Evolutionary conservation across 257 asterid genomes (phyloP), one percentile per base, ranked within the genome.

Genomic region (Solanum tarapatanum): DNA sequence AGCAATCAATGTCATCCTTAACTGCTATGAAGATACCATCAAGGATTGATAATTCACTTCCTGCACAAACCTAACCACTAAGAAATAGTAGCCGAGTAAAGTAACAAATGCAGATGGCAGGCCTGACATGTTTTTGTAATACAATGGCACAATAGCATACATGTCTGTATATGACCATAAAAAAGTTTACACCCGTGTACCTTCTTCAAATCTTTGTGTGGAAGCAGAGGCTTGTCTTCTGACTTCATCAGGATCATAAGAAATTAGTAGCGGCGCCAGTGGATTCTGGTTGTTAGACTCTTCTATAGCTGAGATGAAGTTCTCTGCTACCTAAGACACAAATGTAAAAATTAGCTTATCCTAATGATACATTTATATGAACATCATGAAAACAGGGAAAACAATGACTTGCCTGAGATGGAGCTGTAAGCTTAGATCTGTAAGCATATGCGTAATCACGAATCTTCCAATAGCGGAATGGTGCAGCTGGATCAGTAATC

Each of bases 381-480:
- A 19, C 58, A 64, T 83, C 82, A 76, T 37, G 48, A 80, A 33
- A 66, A n/a, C 84, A 91, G 37, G 70, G 32, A 33, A 86, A 77
- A 77, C 66, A 84, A 88, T 84, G 84, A 89, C 98, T 93, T 89
- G 94, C 99, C 17, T 91, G 88, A 77, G 99, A 93, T 26, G 99
- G 99, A 85, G 95, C 93, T 58, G 95, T 92, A 85, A 95, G 97
- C 88, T 93, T 95, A 24, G 96, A 91, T 90, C 95, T 94, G 92
- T 96, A 97, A 87, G 99, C 99, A 89, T 92, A 92, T 88, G 99
- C 99, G 90, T 95, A 95, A 90, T 95, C 99, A 86, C 98, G 93
- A 91, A 97, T 97, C 89, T 93, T 97, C 99, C 99, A 97, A 91
- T 97, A 97, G 89, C 90, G 94, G 92, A 97, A 97, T 88, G 91